Conservation (phyloP, 306 rosid genomes). For the Adenanthera pavonina region DNA sequence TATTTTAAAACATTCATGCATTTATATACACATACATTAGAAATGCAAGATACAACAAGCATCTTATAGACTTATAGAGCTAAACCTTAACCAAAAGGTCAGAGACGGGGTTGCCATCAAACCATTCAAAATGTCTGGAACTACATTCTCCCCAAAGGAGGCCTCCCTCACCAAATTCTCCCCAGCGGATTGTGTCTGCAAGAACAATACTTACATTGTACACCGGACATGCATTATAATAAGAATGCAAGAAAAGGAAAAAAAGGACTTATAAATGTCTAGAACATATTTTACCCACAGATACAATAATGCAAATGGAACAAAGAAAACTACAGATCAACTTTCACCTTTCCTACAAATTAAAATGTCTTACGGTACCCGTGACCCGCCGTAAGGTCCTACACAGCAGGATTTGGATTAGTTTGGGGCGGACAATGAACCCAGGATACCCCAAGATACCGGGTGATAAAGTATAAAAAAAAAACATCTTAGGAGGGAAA, state of each 20-base stretch:
- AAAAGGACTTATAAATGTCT: slow-evolving; percentile 7
- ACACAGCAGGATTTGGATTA: no score
- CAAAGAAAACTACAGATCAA: not conserved
- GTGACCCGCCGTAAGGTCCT: no score
- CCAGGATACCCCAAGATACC: no score
- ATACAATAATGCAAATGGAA: not conserved
- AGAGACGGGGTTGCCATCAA: slow-evolving; percentile 71
- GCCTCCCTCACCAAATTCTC: slow-evolving; percentile 96
- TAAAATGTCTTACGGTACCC: no score
- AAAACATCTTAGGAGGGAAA: not conserved
- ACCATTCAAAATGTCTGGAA: slow-evolving; percentile 91
- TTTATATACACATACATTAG: not conserved
- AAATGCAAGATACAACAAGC: slow-evolving; percentile 24
- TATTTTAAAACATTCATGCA: slow-evolving; percentile 23
- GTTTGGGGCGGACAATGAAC: no score
- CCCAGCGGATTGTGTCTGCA: slow-evolving; percentile 85
- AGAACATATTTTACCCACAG: not conserved
- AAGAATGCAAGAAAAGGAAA: not conserved
- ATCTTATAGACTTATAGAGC: slow-evolving; percentile 28
- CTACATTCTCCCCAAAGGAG: slow-evolving; percentile 95
- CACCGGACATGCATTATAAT: not conserved
- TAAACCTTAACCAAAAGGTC: slow-evolving; percentile 80
- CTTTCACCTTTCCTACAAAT: not conserved
- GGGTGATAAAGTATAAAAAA: no score
- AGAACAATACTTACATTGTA: slow-evolving; percentile 26